phyloP scores from a whole-genome alignment of 148 eudicot genomes.

The Camellia japonica region DNA sequence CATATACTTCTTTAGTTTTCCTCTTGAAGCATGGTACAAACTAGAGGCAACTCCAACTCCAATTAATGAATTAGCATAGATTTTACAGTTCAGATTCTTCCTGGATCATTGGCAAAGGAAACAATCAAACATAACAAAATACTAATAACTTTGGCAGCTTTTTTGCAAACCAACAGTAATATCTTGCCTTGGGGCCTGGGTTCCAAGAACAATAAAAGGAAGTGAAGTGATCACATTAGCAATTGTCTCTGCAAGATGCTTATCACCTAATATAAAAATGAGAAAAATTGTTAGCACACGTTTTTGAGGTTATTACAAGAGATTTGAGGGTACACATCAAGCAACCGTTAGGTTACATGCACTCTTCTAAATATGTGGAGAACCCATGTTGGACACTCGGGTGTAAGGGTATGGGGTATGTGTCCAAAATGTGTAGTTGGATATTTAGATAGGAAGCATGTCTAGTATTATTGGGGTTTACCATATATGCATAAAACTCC shows the following conservation, averaged over 20 bases:
- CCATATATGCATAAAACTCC: no score
- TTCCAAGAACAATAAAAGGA: constrained; percentile 90
- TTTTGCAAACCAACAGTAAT: not conserved
- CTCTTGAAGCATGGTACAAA: constrained; percentile 92
- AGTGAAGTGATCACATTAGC: constrained; percentile 90
- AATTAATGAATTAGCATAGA: constrained; percentile 91
- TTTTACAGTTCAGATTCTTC: constrained; percentile 72
- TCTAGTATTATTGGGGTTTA: not conserved
- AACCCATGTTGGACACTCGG: no score
- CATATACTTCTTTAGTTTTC: constrained; percentile 65
- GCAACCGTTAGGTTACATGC: not conserved
- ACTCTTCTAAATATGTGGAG: no score
- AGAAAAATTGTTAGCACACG: not conserved
- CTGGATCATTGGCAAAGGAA: constrained; percentile 42
- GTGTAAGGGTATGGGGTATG: not conserved
- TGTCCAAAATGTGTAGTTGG: not conserved
- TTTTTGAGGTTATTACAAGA: not conserved
- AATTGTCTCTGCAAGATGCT: constrained; percentile 61
- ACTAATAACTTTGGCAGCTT: not conserved
- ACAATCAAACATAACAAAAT: constrained; percentile 10
- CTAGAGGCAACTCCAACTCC: constrained; percentile 96
- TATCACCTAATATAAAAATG: constrained; percentile 56
- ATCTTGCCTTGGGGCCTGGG: constrained; percentile 80
- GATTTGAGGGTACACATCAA: not conserved
- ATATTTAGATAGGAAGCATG: not conserved